Evolutionary conservation across 345 rosid species (phyloP), one percentile per base, ranked within the genome.

Genomic region (Tarenaya hassleriana): DNA sequence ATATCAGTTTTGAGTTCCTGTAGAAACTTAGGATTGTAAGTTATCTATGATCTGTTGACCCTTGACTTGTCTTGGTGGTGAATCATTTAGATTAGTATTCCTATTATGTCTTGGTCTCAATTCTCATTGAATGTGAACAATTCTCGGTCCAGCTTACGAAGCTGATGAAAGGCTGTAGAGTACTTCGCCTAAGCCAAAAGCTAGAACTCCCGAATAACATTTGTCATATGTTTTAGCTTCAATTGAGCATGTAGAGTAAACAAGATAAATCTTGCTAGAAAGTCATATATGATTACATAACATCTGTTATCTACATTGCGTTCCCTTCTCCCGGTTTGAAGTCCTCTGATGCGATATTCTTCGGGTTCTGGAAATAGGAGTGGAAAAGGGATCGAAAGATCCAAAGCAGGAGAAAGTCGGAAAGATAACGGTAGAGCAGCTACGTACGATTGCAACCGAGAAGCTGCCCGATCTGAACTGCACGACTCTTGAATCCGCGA

Each of bases 391-490:
- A 42, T 81, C 95, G 0, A 86, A 89, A 66, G 87, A 86, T 55
- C 88, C 95, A 6, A 37, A 81, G 60, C 69, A 17, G 65, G 76
- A 72, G 68, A 89, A 77, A 70, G 97, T 83, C 52, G 97, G 95
- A 57, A 74, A 55, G 75, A 44, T 89, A 63, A 81, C 86, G 7
- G 69, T 77, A 12, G 95, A 89, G 4, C 89, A 85, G 53, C 46
- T 85, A 24, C 86, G 79, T 1, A 40, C 70, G 43, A 77, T 89
- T 8, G 97, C 95, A 8, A 17, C 81, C 3, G 94, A 86, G 75
- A 89, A 86, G 79, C 82, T 89, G 42, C 94, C 89, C 0, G 94
- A 86, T 58, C 64, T 86, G 66, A 89, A 86, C 60, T 86, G 97
- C 63, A 73, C 69, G 0, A 76, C 70, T 10, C 60, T 89, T 46